A percentile compares a stretch with the other conserved stretches of the same genome.
These are phyloP conservation scores for Alternaria conjuncta DNA, from an alignment of 2,329 filamentous ascomycete species.

Conservation along the genomic window DNA sequence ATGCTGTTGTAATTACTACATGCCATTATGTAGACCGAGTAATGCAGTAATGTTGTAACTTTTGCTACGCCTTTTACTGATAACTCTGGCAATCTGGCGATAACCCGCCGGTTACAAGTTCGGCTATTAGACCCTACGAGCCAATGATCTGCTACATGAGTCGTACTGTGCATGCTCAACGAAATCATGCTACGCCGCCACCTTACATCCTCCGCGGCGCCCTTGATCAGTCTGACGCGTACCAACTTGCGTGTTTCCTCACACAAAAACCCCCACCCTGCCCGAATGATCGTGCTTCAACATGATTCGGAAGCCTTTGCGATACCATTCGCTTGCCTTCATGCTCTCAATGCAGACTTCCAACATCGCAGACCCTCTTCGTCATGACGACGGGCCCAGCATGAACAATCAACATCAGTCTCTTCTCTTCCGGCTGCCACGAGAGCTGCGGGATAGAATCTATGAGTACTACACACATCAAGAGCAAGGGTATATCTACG, in stretches of 20 bases:
- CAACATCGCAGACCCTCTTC: not conserved
- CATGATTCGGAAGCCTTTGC: not conserved
- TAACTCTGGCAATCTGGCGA: not conserved
- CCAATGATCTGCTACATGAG: not conserved
- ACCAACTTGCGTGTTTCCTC: not conserved
- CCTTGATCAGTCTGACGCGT: not conserved
- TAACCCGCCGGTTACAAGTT: not conserved
- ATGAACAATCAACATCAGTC: not conserved
- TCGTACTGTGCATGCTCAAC: not conserved
- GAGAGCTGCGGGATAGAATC: not conserved
- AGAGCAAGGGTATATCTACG: not conserved
- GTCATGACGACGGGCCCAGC: not conserved
- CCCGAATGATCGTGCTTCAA: not conserved
- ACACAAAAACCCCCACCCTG: not conserved
- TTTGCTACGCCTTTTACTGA: too few relatives aligned
- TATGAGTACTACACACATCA: not conserved
- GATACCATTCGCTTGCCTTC: not conserved
- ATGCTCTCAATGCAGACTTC: not conserved
- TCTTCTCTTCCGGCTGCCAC: not conserved
- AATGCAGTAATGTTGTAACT: not conserved
- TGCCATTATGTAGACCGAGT: not conserved
- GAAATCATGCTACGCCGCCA: not conserved
- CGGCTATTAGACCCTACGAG: not conserved
- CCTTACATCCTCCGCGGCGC: not conserved
- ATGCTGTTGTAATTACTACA: accelerated